phyloP scores from a whole-genome alignment of 2,329 filamentous ascomycete species.

The Cordyceps javanica region DNA sequence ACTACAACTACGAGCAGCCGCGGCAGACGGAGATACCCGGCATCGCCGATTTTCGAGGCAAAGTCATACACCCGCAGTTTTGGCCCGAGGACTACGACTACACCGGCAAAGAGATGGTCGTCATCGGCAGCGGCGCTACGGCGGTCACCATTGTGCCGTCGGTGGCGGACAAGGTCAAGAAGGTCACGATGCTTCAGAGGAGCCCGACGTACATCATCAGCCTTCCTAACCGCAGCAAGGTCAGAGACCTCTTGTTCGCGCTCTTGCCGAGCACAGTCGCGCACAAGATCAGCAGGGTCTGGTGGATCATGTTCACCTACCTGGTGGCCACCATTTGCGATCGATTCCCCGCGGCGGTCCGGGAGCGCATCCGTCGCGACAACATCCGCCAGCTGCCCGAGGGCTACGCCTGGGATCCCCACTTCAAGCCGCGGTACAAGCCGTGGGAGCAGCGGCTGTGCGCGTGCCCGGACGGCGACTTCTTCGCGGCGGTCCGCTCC shows the following conservation, averaged over 20 bases:
- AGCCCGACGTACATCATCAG: slow-evolving; percentile 65
- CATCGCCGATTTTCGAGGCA: slow-evolving; percentile 58
- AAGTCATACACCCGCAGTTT: slow-evolving; percentile 64
- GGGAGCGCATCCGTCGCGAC: slow-evolving; percentile 38
- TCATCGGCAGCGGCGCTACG: slow-evolving; percentile 77
- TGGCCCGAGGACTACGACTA: slow-evolving; percentile 67
- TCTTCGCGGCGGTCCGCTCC: slow-evolving; percentile 42
- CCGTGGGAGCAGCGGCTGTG: slow-evolving; percentile 74
- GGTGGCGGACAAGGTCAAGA: slow-evolving; percentile 56
- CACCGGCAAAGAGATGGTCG: slow-evolving; percentile 58
- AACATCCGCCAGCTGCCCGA: too few species aligned
- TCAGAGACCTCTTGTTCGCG: slow-evolving; percentile 32
- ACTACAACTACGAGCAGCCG: slow-evolving; percentile 66
- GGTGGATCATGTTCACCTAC: slow-evolving; percentile 18
- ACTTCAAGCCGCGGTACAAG: slow-evolving; percentile 60
- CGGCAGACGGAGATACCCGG: slow-evolving; percentile 58
- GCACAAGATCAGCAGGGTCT: slow-evolving; percentile 38
- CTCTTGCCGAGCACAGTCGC: slow-evolving; percentile 41
- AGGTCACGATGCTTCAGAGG: slow-evolving; percentile 75
- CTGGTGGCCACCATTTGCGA: slow-evolving; percentile 36
- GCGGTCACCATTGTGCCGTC: slow-evolving; percentile 70
- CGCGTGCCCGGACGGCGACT: slow-evolving; percentile 52
- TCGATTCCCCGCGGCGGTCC: slow-evolving; percentile 24
- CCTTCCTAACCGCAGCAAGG: slow-evolving; percentile 35
- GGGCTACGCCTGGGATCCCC: slow-evolving; percentile 47